Conservation (phyloP, 805 yeast species). For the Saturnispora sekii region DNA sequence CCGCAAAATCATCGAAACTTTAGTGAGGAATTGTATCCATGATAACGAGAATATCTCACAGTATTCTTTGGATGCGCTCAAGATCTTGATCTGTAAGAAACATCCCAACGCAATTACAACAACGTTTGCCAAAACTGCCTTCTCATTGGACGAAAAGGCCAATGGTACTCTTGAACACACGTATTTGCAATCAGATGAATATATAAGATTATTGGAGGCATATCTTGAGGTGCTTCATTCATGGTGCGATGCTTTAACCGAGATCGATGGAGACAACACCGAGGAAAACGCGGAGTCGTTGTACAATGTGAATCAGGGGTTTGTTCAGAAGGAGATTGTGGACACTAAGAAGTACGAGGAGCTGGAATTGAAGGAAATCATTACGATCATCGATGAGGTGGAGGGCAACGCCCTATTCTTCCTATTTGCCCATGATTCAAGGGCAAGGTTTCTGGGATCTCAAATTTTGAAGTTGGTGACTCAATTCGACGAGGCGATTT, state of each 20-base stretch:
- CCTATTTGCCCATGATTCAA: constrained; percentile 76
- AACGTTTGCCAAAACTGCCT: constrained; percentile 69
- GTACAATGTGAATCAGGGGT: constrained; percentile 28
- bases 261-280: constrained; percentile 19
- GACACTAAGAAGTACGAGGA: constrained; percentile 45
- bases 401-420: constrained; percentile 94
- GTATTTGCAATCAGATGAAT: constrained; percentile 51
- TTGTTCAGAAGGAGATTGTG: constrained; percentile 31
- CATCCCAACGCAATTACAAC: constrained; percentile 66
- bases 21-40: constrained; percentile 71
- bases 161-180: constrained; percentile 44
- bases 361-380: constrained; percentile 65
- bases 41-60: constrained; percentile 48
- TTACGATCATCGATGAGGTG: constrained; percentile 84
- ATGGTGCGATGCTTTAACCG: constrained; percentile 66
- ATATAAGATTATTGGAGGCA: constrained; percentile 48
- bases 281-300: constrained; percentile 25
- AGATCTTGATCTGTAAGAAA: constrained; percentile 53
- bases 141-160: constrained; percentile 66
- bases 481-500: constrained; percentile 79
- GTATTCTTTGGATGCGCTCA: constrained; percentile 56
- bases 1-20: constrained; percentile 59
- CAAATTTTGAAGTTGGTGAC: constrained; percentile 67
- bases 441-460: constrained; percentile 65
- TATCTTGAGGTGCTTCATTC: constrained; percentile 73